These are phyloP conservation scores for Solanum rostratum DNA, from an alignment of 257 asterid species.

Conservation along the genomic window DNA sequence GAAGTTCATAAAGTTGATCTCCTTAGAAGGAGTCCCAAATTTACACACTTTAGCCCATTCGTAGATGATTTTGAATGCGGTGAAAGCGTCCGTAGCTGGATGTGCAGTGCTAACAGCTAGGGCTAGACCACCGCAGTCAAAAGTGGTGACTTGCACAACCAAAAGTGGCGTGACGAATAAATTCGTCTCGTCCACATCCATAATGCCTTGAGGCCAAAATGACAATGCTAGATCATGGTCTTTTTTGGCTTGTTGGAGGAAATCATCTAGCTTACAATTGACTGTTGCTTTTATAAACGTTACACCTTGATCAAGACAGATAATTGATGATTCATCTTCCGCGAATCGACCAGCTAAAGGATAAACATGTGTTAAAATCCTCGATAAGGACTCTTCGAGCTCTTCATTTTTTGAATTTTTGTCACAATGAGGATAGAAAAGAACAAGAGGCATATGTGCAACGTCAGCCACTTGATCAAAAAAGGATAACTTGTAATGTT, in stretches of 20 bases:
- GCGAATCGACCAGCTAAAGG: constrained; percentile 30
- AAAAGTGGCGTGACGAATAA: neutral
- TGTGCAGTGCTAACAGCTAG: neutral
- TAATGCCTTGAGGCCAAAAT: neutral
- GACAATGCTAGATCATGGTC: neutral
- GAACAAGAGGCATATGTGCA: constrained; percentile 6
- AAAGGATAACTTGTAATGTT: constrained; percentile 18
- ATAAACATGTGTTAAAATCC: constrained; percentile 15
- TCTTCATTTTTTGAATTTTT: neutral
- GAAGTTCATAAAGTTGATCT: neutral
- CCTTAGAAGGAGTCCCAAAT: neutral
- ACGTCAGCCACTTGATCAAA: constrained; percentile 20
- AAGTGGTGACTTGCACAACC: neutral
- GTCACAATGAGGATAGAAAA: constrained; percentile 15
- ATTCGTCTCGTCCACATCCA: neutral
- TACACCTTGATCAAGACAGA: constrained; percentile 27
- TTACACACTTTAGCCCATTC: neutral
- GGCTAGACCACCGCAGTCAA: constrained; percentile 9
- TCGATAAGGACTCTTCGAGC: constrained; percentile 17
- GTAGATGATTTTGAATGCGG: neutral
- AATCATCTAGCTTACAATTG: neutral
- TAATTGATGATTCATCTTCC: neutral
- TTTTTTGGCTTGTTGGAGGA: neutral
- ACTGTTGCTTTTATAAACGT: constrained; percentile 11
- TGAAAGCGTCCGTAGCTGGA: neutral